Evolutionary conservation across 306 rosid genomes (phyloP).

Genomic region (Hippophae rhamnoides): DNA sequence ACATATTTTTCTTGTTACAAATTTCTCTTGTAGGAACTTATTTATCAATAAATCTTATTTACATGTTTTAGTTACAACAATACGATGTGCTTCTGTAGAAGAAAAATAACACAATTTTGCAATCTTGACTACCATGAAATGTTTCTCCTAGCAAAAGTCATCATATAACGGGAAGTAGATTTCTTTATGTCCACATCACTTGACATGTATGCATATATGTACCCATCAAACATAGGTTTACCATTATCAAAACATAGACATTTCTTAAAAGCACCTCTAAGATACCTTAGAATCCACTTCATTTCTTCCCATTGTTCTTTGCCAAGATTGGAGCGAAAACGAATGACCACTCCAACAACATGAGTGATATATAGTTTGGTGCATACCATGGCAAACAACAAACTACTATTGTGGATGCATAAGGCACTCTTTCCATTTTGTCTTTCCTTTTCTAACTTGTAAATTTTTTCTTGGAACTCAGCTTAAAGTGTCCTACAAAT

Average conservation of each 20-base stretch:
- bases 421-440: no score
- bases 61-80: neutral
- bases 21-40: neutral
- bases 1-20: no score
- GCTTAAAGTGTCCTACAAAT: no score
- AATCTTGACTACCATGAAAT: neutral
- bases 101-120: neutral
- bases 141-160: neutral
- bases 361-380: neutral
- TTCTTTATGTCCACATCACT: no score
- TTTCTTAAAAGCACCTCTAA: no score
- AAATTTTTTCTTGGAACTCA: no score
- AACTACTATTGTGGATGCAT: neutral
- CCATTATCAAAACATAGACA: neutral
- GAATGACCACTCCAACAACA: neutral
- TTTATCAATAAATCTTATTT: neutral
- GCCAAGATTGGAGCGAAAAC: neutral
- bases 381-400: neutral
- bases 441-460: no score
- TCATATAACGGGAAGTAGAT: neutral
- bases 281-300: neutral
- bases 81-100: neutral
- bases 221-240: neutral
- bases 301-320: neutral
- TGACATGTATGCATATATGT: neutral